Evolutionary conservation across 805 yeast species (phyloP).

Genomic region (Saturnispora serradocipensis): DNA sequence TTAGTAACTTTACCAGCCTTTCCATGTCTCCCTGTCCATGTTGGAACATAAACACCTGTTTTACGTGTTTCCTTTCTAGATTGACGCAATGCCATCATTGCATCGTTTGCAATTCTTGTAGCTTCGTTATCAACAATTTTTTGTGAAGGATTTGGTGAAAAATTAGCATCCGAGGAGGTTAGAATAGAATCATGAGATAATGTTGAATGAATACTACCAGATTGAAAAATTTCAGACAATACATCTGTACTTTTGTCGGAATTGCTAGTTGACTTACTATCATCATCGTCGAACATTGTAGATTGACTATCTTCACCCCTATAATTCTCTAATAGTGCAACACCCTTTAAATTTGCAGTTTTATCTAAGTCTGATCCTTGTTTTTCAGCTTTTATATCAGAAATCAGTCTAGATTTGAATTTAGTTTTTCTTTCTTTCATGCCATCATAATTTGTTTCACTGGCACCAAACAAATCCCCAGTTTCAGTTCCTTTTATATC

Average conservation of each 20-base stretch:
- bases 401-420: constrained; percentile 14
- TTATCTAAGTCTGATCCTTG: constrained; percentile 41
- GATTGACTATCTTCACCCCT: constrained; percentile 21
- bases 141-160: constrained; percentile 39
- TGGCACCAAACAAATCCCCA: constrained; percentile 49
- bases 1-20: constrained; percentile 50
- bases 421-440: constrained; percentile 28
- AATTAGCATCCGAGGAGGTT: constrained; percentile 25
- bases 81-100: constrained; percentile 49
- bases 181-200: constrained; percentile 73
- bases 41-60: constrained; percentile 67
- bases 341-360: constrained; percentile 61
- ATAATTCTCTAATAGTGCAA: constrained; percentile 59
- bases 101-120: constrained; percentile 47
- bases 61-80: constrained; percentile 46
- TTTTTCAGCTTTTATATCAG: constrained; percentile 44
- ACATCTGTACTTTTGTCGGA: constrained; percentile 30
- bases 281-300: constrained; percentile 14
- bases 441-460: constrained; percentile 32
- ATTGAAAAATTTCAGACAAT: constrained; percentile 62
- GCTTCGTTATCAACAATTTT: constrained; percentile 58
- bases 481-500: constrained; percentile 59
- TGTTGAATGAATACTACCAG: constrained; percentile 61
- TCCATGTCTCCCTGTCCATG: constrained; percentile 95
- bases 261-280: constrained; percentile 11